Evolutionary conservation across 108 stramenopile genomes (phyloP), one percentile per base, ranked within the genome.

Genomic region (Fistulifera solaris): DNA sequence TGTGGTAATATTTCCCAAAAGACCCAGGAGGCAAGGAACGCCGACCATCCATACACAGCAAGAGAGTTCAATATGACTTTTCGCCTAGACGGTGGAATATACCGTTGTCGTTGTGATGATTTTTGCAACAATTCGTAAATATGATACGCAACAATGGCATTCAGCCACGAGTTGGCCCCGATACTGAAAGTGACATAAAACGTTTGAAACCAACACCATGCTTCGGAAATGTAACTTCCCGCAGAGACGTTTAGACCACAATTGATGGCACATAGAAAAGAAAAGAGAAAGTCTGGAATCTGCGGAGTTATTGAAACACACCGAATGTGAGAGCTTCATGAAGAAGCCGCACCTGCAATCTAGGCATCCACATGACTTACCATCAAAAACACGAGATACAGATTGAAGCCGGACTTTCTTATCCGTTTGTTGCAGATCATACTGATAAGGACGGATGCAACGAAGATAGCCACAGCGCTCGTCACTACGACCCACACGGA

Each of bases 191-290:
- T 40, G 14, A 58, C 23, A 28, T 65, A 65, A 23, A 46, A 65
- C n/a, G 63, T 23, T 25, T 65, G 63, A 44, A 26, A 65, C 23
- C 56, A 40, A 50, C 63, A 65, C 63, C 57, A 58, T 23, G 27
- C 35, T 28, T 58, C 56, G 16, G 43, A 45, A 24, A 27, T 41
- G 24, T 61, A 61, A 16, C 38, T 17, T 18, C 49, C 60, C 16
- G 28, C 41, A 38, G 26, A n/a, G 2, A 53, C 62, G 16, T 45
- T 55, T 15, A 46, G 7, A 22, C 42, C 25, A 35, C 65, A 66
- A 16, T 50, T 59, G 39, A 66, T 2, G 22, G 28, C 50, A 48
- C 65, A 66, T 17, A 16, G 48, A 3, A 54, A 45, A n/a, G 38
- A 39, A 26, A 18, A 54, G 18, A 62, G 0, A 38, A 62, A 52